Evolutionary conservation across 2,329 filamentous ascomycete species (phyloP).

Genomic region (Colletotrichum sublineola): DNA sequence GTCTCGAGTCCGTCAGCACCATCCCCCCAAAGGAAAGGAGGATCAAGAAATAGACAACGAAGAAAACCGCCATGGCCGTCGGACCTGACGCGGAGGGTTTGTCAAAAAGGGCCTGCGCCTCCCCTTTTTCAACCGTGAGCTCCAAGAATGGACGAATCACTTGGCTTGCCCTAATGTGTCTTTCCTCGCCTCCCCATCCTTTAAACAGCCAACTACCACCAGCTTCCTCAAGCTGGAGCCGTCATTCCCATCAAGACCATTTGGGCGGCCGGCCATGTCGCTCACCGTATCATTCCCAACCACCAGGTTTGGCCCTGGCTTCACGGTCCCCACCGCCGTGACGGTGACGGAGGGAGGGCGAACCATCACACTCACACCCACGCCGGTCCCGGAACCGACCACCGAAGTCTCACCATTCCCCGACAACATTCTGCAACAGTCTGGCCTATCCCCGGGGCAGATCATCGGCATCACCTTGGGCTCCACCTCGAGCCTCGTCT

Average conservation of each 20-base stretch:
- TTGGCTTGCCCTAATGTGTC: constrained; percentile 21
- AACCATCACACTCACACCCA: constrained; percentile 26
- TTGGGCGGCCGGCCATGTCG: constrained; percentile 24
- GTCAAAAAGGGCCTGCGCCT: constrained; percentile 41
- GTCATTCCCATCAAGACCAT: constrained; percentile 23
- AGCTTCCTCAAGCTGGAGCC: constrained; percentile 29
- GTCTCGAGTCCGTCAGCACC: neutral
- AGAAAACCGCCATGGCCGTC: constrained; percentile 37
- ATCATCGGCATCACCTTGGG: constrained; percentile 40
- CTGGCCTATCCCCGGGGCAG: constrained; percentile 34
- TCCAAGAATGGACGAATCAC: constrained; percentile 18
- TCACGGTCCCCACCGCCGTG: constrained; percentile 30
- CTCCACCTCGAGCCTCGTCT: constrained; percentile 35
- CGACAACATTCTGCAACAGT: constrained; percentile 40
- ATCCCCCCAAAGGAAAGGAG: neutral
- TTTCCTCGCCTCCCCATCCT: neutral
- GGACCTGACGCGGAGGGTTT: constrained; percentile 36
- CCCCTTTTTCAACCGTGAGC: constrained; percentile 6
- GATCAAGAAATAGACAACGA: neutral
- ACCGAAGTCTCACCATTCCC: constrained; percentile 24
- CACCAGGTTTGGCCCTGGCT: constrained; percentile 36
- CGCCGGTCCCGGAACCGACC: constrained; percentile 4
- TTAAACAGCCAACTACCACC: constrained; percentile 24
- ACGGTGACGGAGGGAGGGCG: constrained; percentile 19
- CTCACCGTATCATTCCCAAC: constrained; percentile 36